Evolutionary conservation across 805 yeast species (phyloP), one percentile per base, ranked within the genome.

Genomic region (Saccharomycopsis oosterbeekiorum): DNA sequence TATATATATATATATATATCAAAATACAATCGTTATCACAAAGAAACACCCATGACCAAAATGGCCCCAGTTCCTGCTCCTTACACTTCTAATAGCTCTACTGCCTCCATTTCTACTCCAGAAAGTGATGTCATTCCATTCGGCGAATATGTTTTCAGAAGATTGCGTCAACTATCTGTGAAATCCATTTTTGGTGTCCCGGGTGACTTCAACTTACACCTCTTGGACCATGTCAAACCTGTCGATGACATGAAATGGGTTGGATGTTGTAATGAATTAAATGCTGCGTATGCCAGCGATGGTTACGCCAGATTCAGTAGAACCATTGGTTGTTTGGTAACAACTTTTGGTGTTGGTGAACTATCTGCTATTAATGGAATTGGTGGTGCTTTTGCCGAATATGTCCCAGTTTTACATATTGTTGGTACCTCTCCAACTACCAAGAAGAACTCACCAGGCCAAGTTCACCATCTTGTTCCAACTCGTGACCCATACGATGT

Each of bases 291-390:
- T 70, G 84, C 94, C 5, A 92, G 93, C 8, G 97, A 92, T 71
- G 97, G 97, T 4, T 92, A 89, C 68, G 83, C 94, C 19, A 80
- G 93, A 64, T 76, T 76, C 53, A 78, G 84, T 36, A 76, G 78
- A 57, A 79, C 82, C n/a, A 80, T 88, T 6, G 89, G 90, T 59
- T 90, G 84, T 21, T 71, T 83, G 50, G 70, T 81, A 42, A 84
- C 92, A 59, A 90, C 97, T 3, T 88, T 78, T 72, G 97, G 97
- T 58, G 97, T 90, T 17, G 97, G 97, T 61, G 97, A 90, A 71
- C 78, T 89, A 64, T 83, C 90, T 62, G 96, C 96, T 1, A 69
- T 89, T 64, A 89, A 89, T 73, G 96, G 96, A 56, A 75, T 89
- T 60, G 78, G 90, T 39, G 96, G 96, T 57, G 82, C 96, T 0